phyloP scores from a whole-genome alignment of 192 early-diverging fungal genomes.

The Lunasporangiospora selenospora region DNA sequence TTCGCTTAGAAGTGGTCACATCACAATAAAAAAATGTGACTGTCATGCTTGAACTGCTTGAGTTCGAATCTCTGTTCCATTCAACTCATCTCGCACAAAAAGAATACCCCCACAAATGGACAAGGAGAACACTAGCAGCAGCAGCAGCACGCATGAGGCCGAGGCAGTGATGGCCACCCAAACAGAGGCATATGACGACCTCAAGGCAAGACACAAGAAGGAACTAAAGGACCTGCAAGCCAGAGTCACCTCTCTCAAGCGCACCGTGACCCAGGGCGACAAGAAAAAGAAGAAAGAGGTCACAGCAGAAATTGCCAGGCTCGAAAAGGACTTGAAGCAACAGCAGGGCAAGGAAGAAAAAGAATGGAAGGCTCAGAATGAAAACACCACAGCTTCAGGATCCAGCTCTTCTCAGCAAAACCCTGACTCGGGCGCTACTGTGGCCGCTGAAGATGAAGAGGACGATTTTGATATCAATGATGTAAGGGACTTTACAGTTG shows the following conservation, averaged over 20 bases:
- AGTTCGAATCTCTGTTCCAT: too few relatives aligned
- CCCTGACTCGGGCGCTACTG: not conserved
- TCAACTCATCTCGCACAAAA: too few relatives aligned
- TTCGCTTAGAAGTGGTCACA: too few relatives aligned
- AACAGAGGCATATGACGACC: constrained; percentile 66
- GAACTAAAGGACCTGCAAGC: constrained; percentile 79
- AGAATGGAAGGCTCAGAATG: constrained; percentile 28
- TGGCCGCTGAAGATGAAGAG: constrained; percentile 16
- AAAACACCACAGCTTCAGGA: not conserved
- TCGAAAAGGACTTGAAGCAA: constrained; percentile 68
- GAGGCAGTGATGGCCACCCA: not conserved
- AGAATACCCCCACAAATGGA: too few relatives aligned
- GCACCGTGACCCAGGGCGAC: constrained; percentile 76
- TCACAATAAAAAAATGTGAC: too few relatives aligned
- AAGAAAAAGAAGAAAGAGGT: constrained; percentile 92
- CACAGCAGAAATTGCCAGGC: constrained; percentile 62
- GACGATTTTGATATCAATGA: constrained; percentile 44
- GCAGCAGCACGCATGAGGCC: too few relatives aligned
- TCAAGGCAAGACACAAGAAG: constrained; percentile 74
- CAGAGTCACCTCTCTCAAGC: constrained; percentile 77
- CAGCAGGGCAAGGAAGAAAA: constrained; percentile 69
- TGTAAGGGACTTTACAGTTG: too few relatives aligned
- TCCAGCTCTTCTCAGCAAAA: too few relatives aligned
- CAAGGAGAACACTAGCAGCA: too few relatives aligned
- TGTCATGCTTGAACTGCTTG: too few relatives aligned